phyloP scores from a whole-genome alignment of 495 filamentous ascomycete species.

The Daldinia caldariorum region DNA sequence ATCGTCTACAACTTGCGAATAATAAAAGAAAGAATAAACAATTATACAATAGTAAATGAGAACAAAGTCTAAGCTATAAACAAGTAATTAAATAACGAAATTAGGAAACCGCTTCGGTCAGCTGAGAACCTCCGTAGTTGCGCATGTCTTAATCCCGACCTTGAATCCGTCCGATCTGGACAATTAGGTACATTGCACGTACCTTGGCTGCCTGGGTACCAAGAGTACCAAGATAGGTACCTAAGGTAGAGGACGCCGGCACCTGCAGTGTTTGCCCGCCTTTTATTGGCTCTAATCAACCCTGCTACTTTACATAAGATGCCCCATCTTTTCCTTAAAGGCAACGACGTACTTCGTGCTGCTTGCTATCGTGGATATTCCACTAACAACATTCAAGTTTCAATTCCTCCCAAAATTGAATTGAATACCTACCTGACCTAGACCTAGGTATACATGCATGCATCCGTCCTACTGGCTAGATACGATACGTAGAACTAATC shows the following conservation, averaged over 20 bases:
- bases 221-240: too few relatives aligned
- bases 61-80: not conserved
- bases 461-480: not conserved
- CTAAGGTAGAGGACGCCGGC: too few relatives aligned
- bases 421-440: too few relatives aligned
- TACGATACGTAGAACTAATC: not conserved
- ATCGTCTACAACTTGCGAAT: not conserved
- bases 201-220: not conserved
- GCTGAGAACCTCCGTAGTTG: slow-evolving; percentile 18
- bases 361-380: not conserved
- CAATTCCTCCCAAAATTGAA: not conserved
- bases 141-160: slow-evolving; percentile 8
- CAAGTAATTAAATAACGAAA: not conserved
- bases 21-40: too few relatives aligned
- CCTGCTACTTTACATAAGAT: not conserved
- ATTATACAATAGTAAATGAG: not conserved
- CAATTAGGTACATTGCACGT: not conserved
- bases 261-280: too few relatives aligned
- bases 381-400: not conserved
- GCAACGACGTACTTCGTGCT: slow-evolving; percentile 3
- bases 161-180: not conserved
- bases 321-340: not conserved
- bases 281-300: not conserved
- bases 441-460: too few relatives aligned
- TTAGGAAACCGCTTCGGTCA: slow-evolving; percentile 13